Evolutionary conservation across 345 rosid species (phyloP).

Genomic region (Eucalyptus cladocalyx): DNA sequence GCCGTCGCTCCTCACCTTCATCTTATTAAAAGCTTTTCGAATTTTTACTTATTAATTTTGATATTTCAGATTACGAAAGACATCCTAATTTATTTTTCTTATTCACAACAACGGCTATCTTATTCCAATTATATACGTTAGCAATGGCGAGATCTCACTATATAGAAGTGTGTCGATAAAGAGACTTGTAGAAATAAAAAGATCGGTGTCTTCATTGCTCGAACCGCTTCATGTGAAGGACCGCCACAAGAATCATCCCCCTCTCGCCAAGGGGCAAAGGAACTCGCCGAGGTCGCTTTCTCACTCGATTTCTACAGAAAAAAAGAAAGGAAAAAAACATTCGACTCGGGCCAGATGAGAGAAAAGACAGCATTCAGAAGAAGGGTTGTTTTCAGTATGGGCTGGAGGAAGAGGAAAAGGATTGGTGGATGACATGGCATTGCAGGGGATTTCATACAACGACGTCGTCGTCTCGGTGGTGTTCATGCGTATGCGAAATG

Average conservation of each 20-base stretch:
- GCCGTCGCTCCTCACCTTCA: neutral
- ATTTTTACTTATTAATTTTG: neutral
- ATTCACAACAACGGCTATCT: neutral
- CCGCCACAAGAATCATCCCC: neutral
- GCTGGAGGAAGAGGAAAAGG: neutral
- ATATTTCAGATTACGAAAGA: neutral
- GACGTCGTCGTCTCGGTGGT: neutral
- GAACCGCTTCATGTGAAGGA: neutral
- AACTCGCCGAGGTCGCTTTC: neutral
- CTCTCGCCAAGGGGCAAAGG: neutral
- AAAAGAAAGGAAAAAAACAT: too few species aligned
- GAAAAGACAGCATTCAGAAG: neutral
- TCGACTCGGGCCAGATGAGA: neutral
- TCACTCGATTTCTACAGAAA: neutral
- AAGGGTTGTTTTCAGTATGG: neutral
- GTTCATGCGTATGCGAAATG: neutral
- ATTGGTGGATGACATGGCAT: neutral
- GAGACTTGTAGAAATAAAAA: neutral
- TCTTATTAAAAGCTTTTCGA: neutral
- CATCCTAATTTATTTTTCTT: neutral
- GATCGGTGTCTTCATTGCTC: neutral
- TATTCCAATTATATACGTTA: neutral
- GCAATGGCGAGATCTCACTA: neutral
- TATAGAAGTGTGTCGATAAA: neutral
- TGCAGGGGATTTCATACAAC: neutral